Conservation (phyloP, 306 rosid genomes). For the Dryas octopetala region DNA sequence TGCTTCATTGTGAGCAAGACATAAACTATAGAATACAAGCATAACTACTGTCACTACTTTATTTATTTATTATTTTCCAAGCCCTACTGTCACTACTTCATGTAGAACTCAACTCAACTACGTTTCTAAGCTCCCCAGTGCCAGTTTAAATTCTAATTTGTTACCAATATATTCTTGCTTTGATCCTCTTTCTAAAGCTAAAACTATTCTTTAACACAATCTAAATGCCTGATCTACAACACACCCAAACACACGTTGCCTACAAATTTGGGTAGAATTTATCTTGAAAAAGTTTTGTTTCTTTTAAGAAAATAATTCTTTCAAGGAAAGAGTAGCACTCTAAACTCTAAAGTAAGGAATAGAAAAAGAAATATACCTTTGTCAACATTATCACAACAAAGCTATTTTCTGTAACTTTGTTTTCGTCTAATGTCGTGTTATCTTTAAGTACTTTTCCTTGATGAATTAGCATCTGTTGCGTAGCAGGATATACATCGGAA, state of each 20-base stretch:
- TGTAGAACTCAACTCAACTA: neutral
- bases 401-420: constrained; percentile 81
- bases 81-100: neutral
- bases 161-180: neutral
- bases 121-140: neutral
- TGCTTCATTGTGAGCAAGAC: neutral
- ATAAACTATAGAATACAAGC: neutral
- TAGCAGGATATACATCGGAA: constrained; percentile 73
- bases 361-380: constrained; percentile 49
- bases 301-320: neutral
- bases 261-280: neutral
- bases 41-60: neutral
- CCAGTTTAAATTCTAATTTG: neutral
- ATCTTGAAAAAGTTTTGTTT: neutral
- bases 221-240: neutral
- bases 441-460: constrained; percentile 95
- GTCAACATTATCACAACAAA: constrained; percentile 89
- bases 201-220: neutral
- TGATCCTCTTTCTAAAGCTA: neutral
- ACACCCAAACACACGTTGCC: neutral
- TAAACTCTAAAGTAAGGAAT: neutral
- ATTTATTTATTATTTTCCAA: neutral
- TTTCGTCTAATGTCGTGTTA: constrained; percentile 69
- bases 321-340: neutral
- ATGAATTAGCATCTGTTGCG: constrained; percentile 90